These are phyloP conservation scores for Veloboletus limbatus DNA, from an alignment of 1,284 basidiomycete genomes.

Conservation along the genomic window DNA sequence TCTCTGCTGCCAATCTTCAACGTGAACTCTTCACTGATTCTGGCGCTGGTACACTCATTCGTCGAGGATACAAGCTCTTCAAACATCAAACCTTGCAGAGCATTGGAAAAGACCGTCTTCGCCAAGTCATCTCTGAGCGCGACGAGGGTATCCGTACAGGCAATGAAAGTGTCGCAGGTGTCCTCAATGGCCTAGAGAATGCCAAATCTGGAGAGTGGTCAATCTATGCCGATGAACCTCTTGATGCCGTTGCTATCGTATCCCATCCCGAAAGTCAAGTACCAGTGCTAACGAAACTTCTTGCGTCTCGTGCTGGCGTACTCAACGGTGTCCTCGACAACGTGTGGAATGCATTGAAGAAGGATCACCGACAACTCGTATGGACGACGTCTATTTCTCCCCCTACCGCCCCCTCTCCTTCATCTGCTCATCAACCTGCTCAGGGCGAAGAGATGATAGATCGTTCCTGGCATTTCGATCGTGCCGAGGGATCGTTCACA, in stretches of 20 bases:
- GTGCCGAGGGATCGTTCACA: constrained; percentile 96
- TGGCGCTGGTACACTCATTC: constrained; percentile 96
- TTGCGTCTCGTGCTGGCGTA: constrained; percentile 84
- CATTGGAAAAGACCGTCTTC: constrained; percentile 90
- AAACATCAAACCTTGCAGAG: constrained; percentile 80
- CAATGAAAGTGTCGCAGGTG: constrained; percentile 84
- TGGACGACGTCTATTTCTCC: constrained; percentile 83
- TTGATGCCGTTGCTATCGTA: constrained; percentile 94
- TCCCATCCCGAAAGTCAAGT: constrained; percentile 88
- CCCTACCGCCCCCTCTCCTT: constrained; percentile 12
- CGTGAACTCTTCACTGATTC: constrained; percentile 99
- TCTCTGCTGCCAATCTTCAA: constrained; percentile 90
- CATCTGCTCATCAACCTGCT: constrained; percentile 6
- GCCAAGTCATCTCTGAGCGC: constrained; percentile 90
- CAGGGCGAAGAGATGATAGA: constrained; percentile 80
- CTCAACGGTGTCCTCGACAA: constrained; percentile 97
- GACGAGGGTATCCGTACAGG: constrained; percentile 90
- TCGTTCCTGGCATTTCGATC: constrained; percentile 98
- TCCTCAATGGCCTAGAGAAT: constrained; percentile 78
- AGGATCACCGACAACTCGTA: constrained; percentile 92
- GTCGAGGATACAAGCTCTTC: constrained; percentile 97
- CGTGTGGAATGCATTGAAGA: constrained; percentile 93
- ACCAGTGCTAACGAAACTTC: constrained; percentile 91
- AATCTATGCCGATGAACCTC: constrained; percentile 96
- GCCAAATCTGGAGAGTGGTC: constrained; percentile 69